Base-by-base conservation (phyloP, 139 green algal species). In the Tetraselmis chui region DNA sequence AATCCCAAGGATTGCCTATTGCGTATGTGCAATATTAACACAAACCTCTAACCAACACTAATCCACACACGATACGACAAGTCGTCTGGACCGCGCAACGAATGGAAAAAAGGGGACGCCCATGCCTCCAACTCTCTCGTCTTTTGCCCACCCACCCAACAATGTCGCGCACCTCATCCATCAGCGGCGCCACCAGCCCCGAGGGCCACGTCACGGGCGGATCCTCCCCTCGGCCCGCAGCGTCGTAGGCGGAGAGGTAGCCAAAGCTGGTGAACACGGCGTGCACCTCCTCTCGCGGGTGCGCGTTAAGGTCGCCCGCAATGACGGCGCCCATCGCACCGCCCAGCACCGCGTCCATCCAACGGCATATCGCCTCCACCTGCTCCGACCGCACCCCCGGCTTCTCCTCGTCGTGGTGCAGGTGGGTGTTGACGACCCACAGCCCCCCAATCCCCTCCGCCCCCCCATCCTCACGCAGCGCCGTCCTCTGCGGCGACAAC, bases 391-490 rank as follows among this genome's bases (percentile, higher is more conserved):
- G 74, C 74, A 29, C 74, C 74, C 74, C n/a, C 74, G 26, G 25
- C 74, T 29, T 29, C 74, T 28, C 74, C 1, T 83, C 77, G 2
- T 80, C 84, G 76, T 91, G 88, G 80, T 91, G 86, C 29, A 91
- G 77, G 78, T 91, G 88, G 0, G 86, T 87, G 77, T 91, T 91
- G 1, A 91, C 86, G 28, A 91, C 77, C 82, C 84, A 91, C 28
- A 91, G 32, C 81, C 27, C 59, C 28, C 28, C 31, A 75, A 27
- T 31, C 45, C 81, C 1, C 22, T n/a, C 5, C 76, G 79, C 81
- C 74, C 25, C 24, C 79, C 79, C 2, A 45, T 0, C 23, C 30
- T 59, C 0, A 2, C 28, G 28, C 26, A 23, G 23, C 59, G 28
- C 31, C 79, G 29, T 32, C 59, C 32, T 26, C 28, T 2, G 76